Evolutionary conservation across 2,329 filamentous ascomycete species (phyloP), one percentile per base, ranked within the genome.

Genomic region (Botryosphaeria dothidea): DNA sequence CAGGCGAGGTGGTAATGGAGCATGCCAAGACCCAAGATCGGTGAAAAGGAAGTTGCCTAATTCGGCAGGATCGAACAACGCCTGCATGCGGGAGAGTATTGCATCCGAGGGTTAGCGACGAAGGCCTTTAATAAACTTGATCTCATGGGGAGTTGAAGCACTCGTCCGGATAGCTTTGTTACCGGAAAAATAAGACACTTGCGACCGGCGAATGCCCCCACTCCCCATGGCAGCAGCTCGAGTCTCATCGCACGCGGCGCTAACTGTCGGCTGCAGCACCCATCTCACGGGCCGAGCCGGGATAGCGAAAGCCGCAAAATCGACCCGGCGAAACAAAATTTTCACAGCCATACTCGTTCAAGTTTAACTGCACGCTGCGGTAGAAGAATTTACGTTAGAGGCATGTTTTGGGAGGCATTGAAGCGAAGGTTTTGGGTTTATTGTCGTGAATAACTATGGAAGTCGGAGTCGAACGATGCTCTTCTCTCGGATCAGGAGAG

Each of bases 1-100:
- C 66, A 21, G 69, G 69, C 1, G 71, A 75, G 67, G 71, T 68
- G 27, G 72, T 72, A 0, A 48, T 71, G 13, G 73, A 74, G 62
- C 74, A 71, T 62, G 68, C 65, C 31, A 66, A 65, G 62, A 45
- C 65, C 27, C 38, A 46, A 6, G 65, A 66, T 61, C 51, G 65
- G 62, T 66, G 61, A 65, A 63, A 41, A 48, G 58, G 58, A 62
- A 51, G 45, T 62, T 62, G 29, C 45, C 46, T 63, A 60, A 60
- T 60, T 9, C 17, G 56, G 56, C 27, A 60, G 48, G 48, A 5
- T 23, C 34, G n/a, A 46, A 36, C n/a, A 21, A 23, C 17, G n/a
- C 34, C 48, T 54, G 25, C 21, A 13, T 54, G 29, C 61, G n/a
- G n/a, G n/a, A n/a, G n/a, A n/a, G n/a, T n/a, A n/a, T n/a, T n/a